Base-by-base conservation (phyloP, 495 filamentous ascomycete genomes). In the Podospora didyma region DNA sequence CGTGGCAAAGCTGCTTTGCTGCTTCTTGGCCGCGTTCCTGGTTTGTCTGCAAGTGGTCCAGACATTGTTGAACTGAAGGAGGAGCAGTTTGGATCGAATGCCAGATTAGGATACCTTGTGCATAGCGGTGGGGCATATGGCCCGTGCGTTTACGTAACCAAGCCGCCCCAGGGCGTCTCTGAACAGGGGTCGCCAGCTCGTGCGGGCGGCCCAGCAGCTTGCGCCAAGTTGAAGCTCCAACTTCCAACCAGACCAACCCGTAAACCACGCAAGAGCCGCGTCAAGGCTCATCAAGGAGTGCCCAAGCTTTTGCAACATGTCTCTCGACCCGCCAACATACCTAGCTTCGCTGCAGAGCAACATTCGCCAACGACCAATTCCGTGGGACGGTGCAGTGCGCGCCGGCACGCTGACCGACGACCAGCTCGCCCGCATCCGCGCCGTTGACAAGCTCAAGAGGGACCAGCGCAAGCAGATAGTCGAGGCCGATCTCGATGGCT, bases 361-460 rank as follows among this genome's bases (percentile, higher is more conserved):
- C 75, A 96, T 96, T 67, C 89, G 95, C 62, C 84, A 86, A 58
- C 82, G 94, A 52, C 93, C 92, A 62, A 96, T 99, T 69, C 91
- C 93, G 46, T 99, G 94, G 94, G 95, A 97, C 71, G 94, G 94
- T 59, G 92, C 95, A 63, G 90, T 95, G 62, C 87, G 94, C 70
- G 89, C 89, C 65, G 89, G 89, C 62, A 93, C 90, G 66, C 89
- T 99, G 74, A 96, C 91, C 49, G 94, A 97, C 60, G 86, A 88
- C 52, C 91, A 99, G 68, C 81, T 97, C 63, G 92, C 88, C 77
- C 92, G 90, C 79, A 97, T 99, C 77, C 92, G 94, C 73, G 90
- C 94, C 49, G 90, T 97, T 62, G 95, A 97, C 72, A 98, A 97
- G 75, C 91, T 94, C 60, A 88, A 90, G 62, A 91, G 89, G 66